phyloP scores from a whole-genome alignment of 352 stramenopile species.

The Phytophthora fragariae region DNA sequence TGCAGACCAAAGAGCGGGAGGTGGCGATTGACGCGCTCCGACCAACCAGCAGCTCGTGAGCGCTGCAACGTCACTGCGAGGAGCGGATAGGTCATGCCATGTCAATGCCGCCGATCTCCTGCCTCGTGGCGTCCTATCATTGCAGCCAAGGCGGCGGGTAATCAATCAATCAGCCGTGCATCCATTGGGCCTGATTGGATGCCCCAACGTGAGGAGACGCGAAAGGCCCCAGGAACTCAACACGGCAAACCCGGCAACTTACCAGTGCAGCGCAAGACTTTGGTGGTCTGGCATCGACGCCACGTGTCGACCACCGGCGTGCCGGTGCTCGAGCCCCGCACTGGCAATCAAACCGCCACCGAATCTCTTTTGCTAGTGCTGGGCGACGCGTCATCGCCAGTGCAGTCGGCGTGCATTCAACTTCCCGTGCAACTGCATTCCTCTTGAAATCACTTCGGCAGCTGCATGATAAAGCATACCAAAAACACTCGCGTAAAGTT shows the following conservation, averaged over 20 bases:
- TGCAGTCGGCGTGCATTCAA: slow-evolving; percentile 15
- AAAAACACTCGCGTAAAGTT: neutral
- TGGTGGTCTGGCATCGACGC: slow-evolving; percentile 5
- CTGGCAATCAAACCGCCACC: slow-evolving; percentile 24
- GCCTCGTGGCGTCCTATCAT: slow-evolving; percentile 31
- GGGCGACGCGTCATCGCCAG: slow-evolving; percentile 8
- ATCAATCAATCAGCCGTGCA: slow-evolving; percentile 15
- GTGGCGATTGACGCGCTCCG: slow-evolving; percentile 1
- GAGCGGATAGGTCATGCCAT: slow-evolving; percentile 11
- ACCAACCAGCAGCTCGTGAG: slow-evolving; percentile 11
- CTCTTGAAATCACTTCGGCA: neutral
- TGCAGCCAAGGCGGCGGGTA: slow-evolving; percentile 10
- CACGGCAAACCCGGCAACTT: neutral
- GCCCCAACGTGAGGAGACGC: slow-evolving; percentile 15
- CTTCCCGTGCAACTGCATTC: neutral
- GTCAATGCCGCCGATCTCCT: slow-evolving; percentile 8
- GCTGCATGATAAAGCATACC: neutral
- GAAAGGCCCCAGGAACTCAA: slow-evolving; percentile 17
- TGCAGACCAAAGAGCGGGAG: neutral
- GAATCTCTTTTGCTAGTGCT: slow-evolving; percentile 30
- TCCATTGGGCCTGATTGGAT: slow-evolving; percentile 33
- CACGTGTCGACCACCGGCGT: slow-evolving; percentile 28
- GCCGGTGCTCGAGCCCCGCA: slow-evolving; percentile 2
- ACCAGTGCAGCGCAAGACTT: neutral
- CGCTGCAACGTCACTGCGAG: slow-evolving; percentile 13